A percentile compares a stretch with the other conserved stretches of the same genome.
Conservation (phyloP, 75 land plant species). For the Sequoiadendron giganteum region DNA sequence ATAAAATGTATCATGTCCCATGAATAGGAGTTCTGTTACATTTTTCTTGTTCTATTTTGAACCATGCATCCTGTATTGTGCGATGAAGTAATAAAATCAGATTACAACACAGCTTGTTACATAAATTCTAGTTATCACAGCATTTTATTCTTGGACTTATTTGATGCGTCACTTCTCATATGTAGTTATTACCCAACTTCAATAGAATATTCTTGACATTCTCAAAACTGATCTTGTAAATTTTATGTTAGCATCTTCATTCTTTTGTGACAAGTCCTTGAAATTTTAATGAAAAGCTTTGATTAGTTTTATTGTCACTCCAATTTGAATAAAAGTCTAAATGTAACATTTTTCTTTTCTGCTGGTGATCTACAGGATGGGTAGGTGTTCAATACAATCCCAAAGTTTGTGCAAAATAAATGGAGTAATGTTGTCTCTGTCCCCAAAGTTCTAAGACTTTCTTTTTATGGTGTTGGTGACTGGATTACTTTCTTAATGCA, state of each 20-base stretch:
- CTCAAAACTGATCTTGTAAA: neutral
- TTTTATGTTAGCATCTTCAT: neutral
- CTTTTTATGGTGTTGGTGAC: neutral
- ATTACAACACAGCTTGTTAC: neutral
- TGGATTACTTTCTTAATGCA: neutral
- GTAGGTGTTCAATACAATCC: slow-evolving; percentile 5
- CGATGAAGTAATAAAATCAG: neutral
- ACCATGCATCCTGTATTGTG: neutral
- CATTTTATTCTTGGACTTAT: neutral
- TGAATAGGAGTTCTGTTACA: neutral
- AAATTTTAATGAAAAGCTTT: neutral
- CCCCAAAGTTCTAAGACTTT: neutral
- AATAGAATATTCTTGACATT: neutral
- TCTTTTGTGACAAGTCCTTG: neutral
- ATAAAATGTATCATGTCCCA: neutral
- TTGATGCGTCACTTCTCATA: neutral
- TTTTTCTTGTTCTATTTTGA: neutral
- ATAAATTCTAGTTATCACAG: neutral
- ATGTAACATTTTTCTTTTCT: neutral
- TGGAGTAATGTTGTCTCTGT: slow-evolving; percentile 9
- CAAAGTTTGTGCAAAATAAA: neutral
- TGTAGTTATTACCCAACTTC: neutral
- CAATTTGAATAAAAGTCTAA: slow-evolving; percentile 6
- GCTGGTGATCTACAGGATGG: slow-evolving; percentile 13
- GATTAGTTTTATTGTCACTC: neutral